Conservation (phyloP, 495 filamentous ascomycete genomes). For the Annulohypoxylon maeteangense region DNA sequence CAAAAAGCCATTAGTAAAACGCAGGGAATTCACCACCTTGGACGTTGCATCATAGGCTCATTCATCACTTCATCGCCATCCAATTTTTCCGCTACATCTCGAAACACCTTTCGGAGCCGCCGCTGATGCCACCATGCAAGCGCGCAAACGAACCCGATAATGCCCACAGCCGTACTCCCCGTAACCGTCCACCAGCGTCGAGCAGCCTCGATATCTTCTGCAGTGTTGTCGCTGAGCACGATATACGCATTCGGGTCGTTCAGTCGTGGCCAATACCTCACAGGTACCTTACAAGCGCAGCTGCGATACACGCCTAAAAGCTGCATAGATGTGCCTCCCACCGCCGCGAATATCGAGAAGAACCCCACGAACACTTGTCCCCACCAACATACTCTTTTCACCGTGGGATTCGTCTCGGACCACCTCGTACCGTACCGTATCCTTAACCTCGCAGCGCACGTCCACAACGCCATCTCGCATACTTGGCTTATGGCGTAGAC, state of each 20-base stretch:
- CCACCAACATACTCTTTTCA: slow-evolving; percentile 44
- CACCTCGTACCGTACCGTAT: slow-evolving; percentile 41
- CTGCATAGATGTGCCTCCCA: slow-evolving; percentile 54
- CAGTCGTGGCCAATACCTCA: slow-evolving; percentile 38
- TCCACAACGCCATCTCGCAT: slow-evolving; percentile 50
- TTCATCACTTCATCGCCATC: slow-evolving; percentile 17
- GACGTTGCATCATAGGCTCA: not conserved
- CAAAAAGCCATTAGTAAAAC: not conserved
- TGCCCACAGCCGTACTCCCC: slow-evolving; percentile 42
- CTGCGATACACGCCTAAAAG: slow-evolving; percentile 54
- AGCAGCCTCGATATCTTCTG: slow-evolving; percentile 37
- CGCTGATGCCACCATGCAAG: slow-evolving; percentile 53
- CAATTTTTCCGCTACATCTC: slow-evolving; percentile 44
- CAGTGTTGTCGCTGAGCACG: slow-evolving; percentile 39
- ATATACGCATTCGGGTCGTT: slow-evolving; percentile 35
- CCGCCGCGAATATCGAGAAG: slow-evolving; percentile 49
- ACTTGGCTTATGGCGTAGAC: slow-evolving; percentile 55
- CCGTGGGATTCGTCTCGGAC: slow-evolving; percentile 32
- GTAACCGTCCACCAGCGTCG: slow-evolving; percentile 46
- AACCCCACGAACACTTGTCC: slow-evolving; percentile 46
- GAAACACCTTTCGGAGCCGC: slow-evolving; percentile 47
- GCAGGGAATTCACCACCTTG: not conserved
- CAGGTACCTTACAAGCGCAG: slow-evolving; percentile 48
- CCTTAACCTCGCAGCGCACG: slow-evolving; percentile 30
- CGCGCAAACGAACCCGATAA: slow-evolving; percentile 47